Percentiles rank a stretch among this genome's conserved stretches.
These are phyloP conservation scores for Podospora pseudocomata DNA, from an alignment of 495 filamentous ascomycete species.

Conservation along the genomic window DNA sequence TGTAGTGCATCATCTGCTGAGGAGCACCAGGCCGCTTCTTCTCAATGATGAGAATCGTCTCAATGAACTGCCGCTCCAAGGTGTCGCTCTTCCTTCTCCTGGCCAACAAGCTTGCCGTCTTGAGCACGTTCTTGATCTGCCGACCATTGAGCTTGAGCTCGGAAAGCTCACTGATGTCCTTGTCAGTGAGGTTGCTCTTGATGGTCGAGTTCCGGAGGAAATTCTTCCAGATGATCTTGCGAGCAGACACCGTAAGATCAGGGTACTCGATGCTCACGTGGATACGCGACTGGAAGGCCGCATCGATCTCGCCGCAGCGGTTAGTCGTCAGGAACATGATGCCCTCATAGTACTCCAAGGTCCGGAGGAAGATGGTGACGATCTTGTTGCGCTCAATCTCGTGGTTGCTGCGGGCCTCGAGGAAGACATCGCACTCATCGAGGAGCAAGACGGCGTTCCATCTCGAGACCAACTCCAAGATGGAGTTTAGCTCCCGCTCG, in stretches of 20 bases:
- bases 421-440: slow-evolving; percentile 68
- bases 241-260: slow-evolving; percentile 36
- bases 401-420: slow-evolving; percentile 53
- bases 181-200: slow-evolving; percentile 25
- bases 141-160: slow-evolving; percentile 39
- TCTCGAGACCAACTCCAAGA: slow-evolving; percentile 48
- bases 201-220: slow-evolving; percentile 29
- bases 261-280: slow-evolving; percentile 48
- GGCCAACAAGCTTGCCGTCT: slow-evolving; percentile 42
- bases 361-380: slow-evolving; percentile 54
- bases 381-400: slow-evolving; percentile 55
- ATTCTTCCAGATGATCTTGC: slow-evolving; percentile 32
- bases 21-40: slow-evolving; percentile 31
- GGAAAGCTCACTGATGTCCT: slow-evolving; percentile 36
- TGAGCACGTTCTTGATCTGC: slow-evolving; percentile 53
- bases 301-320: slow-evolving; percentile 44
- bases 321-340: slow-evolving; percentile 62
- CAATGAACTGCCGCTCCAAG: slow-evolving; percentile 29
- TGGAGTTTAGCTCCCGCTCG: slow-evolving; percentile 47
- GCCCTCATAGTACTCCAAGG: slow-evolving; percentile 55
- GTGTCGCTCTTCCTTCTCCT: slow-evolving; percentile 28
- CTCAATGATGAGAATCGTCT: slow-evolving; percentile 32
- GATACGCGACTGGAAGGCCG: slow-evolving; percentile 51
- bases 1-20: slow-evolving; percentile 27
- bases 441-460: slow-evolving; percentile 58